Conservation (phyloP, 169 alveolate species). For the Plasmodium vivax region DNA sequence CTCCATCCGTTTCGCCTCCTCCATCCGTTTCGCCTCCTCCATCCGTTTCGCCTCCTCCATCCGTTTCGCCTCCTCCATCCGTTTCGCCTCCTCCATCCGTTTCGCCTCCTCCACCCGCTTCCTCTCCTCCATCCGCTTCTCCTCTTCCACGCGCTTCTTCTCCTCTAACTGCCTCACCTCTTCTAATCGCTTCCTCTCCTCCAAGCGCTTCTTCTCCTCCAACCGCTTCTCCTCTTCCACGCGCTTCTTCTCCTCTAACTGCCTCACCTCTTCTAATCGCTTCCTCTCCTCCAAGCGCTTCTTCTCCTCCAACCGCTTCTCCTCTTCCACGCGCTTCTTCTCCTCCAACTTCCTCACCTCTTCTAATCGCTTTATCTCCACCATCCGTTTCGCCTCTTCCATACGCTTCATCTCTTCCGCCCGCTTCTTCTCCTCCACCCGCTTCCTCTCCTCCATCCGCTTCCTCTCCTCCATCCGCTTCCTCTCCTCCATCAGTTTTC, state of each 20-base stretch:
- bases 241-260: constrained; percentile 2
- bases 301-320: neutral
- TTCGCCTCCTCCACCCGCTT: too few relatives aligned
- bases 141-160: constrained; percentile 3
- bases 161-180: neutral
- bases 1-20: too few relatives aligned
- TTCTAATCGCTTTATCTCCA: neutral
- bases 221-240: neutral
- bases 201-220: too few relatives aligned
- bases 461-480: too few relatives aligned
- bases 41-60: too few relatives aligned
- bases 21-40: too few relatives aligned
- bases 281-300: neutral
- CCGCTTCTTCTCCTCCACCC: too few relatives aligned
- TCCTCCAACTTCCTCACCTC: neutral
- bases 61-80: too few relatives aligned
- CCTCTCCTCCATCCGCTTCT: neutral
- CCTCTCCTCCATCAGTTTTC: too few relatives aligned
- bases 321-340: neutral
- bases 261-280: neutral
- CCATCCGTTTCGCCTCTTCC: neutral
- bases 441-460: too few relatives aligned
- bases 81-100: too few relatives aligned
- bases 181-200: neutral
- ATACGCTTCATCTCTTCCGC: neutral